These are phyloP conservation scores for Linnemannia elongata DNA, from an alignment of 192 early-diverging fungal species.

Conservation along the genomic window DNA sequence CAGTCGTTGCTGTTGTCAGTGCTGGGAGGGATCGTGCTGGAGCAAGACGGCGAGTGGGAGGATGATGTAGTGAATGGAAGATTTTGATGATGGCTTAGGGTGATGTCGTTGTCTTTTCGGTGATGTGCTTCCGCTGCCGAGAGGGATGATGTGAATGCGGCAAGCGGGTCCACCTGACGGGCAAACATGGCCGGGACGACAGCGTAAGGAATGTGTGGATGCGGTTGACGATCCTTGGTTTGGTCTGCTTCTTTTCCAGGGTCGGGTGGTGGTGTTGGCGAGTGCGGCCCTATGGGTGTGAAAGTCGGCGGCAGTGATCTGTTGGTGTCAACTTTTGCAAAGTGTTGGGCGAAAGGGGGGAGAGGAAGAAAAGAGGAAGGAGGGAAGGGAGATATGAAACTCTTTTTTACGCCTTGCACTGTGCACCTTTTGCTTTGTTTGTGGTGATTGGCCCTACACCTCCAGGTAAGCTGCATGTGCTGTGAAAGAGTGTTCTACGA, in stretches of 20 bases:
- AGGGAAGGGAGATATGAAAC: background rate
- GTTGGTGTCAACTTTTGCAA: background rate
- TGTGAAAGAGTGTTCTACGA: too few species aligned
- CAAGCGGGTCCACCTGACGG: slow-evolving; percentile 40
- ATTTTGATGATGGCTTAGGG: background rate
- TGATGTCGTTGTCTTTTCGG: background rate
- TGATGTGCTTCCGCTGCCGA: slow-evolving; percentile 26
- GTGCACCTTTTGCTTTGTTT: too few species aligned
- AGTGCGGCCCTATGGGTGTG: background rate
- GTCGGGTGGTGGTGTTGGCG: background rate
- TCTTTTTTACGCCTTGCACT: too few species aligned
- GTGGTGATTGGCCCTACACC: too few species aligned
- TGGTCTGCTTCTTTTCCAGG: background rate
- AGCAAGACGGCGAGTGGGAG: background rate
- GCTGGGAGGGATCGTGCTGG: background rate
- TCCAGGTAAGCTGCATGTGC: too few species aligned
- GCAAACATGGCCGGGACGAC: slow-evolving; percentile 25
- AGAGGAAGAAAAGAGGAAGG: background rate
- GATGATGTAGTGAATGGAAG: background rate
- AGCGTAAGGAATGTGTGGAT: background rate
- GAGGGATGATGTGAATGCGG: slow-evolving; percentile 14
- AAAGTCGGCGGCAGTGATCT: too few species aligned
- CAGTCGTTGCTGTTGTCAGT: background rate
- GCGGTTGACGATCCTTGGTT: background rate
- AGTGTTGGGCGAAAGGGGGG: background rate